phyloP scores from a whole-genome alignment of 768 basidiomycete genomes.

The Boletus rufocinnamomeus region DNA sequence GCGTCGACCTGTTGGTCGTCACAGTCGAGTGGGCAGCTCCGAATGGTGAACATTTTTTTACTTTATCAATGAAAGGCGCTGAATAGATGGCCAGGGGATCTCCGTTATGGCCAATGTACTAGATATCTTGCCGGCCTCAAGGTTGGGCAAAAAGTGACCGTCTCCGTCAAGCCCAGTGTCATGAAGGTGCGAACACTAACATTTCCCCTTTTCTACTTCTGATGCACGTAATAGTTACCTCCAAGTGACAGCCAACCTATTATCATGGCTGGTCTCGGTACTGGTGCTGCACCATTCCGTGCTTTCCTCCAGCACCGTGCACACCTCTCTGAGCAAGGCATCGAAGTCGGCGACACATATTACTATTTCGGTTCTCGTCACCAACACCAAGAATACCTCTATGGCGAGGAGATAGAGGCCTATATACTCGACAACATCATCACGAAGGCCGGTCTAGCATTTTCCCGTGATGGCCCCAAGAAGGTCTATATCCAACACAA shows the following conservation, averaged over 20 bases:
- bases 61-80: slow-evolving; percentile 3
- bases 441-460: slow-evolving; percentile 90
- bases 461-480: slow-evolving; percentile 89
- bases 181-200: slow-evolving; percentile 75
- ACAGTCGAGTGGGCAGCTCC: slow-evolving; percentile 94
- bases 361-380: slow-evolving; percentile 99
- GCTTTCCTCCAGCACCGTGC: slow-evolving; percentile 98
- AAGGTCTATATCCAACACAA: slow-evolving; percentile 99
- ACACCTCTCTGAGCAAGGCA: slow-evolving; percentile 70
- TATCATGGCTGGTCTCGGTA: slow-evolving; percentile 98
- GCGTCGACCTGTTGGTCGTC: slow-evolving; percentile 93
- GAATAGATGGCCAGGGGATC: slow-evolving; percentile 51
- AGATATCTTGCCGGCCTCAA: slow-evolving; percentile 86
- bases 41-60: slow-evolving; percentile 53
- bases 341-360: slow-evolving; percentile 86
- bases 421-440: slow-evolving; percentile 85
- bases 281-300: slow-evolving; percentile 98
- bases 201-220: slow-evolving; percentile 2
- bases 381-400: slow-evolving; percentile 93
- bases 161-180: slow-evolving; percentile 97
- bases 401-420: slow-evolving; percentile 95
- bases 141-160: slow-evolving; percentile 90
- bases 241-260: slow-evolving; percentile 83
- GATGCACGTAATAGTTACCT: slow-evolving; percentile 60
- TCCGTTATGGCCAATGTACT: slow-evolving; percentile 92